A percentile compares a stretch with the other conserved stretches of the same genome.
Conservation (phyloP, 139 green algal genomes). For the Tetradesmus lagerheimii region DNA sequence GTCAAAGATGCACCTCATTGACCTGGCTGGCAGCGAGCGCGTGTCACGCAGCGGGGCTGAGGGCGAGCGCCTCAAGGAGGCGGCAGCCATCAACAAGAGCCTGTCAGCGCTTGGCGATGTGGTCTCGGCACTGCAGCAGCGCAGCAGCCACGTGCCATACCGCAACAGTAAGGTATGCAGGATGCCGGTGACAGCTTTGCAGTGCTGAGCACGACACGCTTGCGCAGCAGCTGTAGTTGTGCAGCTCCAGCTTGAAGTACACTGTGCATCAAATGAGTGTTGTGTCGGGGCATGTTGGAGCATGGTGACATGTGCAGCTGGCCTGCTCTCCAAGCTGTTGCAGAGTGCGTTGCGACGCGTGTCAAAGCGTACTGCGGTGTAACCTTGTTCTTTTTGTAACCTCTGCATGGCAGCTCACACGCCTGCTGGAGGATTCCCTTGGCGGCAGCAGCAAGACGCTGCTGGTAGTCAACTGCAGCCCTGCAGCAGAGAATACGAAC, state of each 20-base stretch:
- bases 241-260: too few species aligned
- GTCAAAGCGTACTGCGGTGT: not conserved
- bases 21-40: slow-evolving; percentile 79
- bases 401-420: slow-evolving; percentile 61
- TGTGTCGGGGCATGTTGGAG: too few species aligned
- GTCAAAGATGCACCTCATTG: slow-evolving; percentile 78
- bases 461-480: slow-evolving; percentile 59
- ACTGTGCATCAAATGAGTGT: too few species aligned
- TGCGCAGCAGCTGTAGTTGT: not conserved
- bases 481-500: slow-evolving; percentile 60
- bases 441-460: slow-evolving; percentile 61
- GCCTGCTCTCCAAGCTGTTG: too few species aligned
- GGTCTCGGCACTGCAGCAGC: slow-evolving; percentile 78
- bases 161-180: slow-evolving; percentile 62
- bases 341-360: too few species aligned
- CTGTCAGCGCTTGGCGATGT: slow-evolving; percentile 78
- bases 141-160: slow-evolving; percentile 75
- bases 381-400: not conserved
- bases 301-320: too few species aligned
- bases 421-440: slow-evolving; percentile 75
- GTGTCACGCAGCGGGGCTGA: slow-evolving; percentile 60
- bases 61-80: slow-evolving; percentile 82
- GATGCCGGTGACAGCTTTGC: not conserved
- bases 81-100: slow-evolving; percentile 88
- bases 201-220: not conserved